Conservation (phyloP, 305 asterid genomes). For the Fraxinus velutina region DNA sequence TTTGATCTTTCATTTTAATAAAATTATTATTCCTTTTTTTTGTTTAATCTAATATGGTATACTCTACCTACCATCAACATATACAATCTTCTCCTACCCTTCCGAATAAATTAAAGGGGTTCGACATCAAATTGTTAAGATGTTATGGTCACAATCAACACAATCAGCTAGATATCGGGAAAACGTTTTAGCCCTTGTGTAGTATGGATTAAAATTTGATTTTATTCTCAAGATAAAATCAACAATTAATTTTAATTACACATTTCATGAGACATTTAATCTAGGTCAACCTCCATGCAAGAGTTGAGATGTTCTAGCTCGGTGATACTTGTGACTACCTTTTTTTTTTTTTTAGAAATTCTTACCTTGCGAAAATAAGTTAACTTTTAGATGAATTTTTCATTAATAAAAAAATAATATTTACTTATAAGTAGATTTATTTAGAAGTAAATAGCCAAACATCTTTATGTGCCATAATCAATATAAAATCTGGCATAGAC, state of each 20-base stretch:
- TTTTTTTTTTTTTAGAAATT: too few species aligned
- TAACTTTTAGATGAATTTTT: background rate
- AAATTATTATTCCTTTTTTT: too few species aligned
- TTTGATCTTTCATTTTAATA: background rate
- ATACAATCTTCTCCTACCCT: background rate
- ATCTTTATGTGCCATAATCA: background rate
- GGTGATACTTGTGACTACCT: background rate
- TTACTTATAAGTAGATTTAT: background rate
- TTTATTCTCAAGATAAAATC: background rate
- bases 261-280: too few species aligned
- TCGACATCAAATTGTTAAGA: background rate
- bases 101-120: background rate
- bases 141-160: background rate
- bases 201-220: background rate
- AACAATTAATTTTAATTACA: too few species aligned
- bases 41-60: background rate
- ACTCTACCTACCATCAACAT: background rate
- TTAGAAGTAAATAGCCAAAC: background rate
- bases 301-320: background rate
- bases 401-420: background rate
- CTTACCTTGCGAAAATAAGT: background rate
- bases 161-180: background rate
- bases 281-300: background rate
- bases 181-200: background rate
- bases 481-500: conserved; percentile 17